Evolutionary conservation across 331 rosid species (phyloP).

Genomic region (Phaseolus coccineus): DNA sequence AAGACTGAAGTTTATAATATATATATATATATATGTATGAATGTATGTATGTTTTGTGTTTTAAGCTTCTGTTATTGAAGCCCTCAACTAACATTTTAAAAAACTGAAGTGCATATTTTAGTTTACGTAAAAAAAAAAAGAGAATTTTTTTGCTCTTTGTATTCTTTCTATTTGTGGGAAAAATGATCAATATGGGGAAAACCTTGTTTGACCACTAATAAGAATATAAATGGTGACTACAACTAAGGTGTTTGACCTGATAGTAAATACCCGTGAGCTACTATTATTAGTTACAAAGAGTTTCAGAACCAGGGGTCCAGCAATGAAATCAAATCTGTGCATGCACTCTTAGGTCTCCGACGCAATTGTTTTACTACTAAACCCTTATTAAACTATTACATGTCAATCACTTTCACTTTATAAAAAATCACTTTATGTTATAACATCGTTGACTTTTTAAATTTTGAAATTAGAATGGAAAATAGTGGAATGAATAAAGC

Average conservation of each 20-base stretch:
- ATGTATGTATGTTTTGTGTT: too few species aligned
- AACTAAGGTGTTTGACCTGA: constrained; percentile 1
- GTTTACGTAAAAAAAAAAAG: too few species aligned
- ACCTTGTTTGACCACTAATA: not conserved
- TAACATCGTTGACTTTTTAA: not conserved
- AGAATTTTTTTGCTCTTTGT: not conserved
- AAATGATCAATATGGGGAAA: not conserved
- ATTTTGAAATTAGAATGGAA: not conserved
- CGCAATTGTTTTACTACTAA: not conserved
- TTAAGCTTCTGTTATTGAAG: not conserved
- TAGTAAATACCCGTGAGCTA: not conserved
- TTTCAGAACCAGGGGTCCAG: not conserved
- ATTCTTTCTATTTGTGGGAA: not conserved
- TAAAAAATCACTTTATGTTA: not conserved
- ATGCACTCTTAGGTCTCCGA: not conserved
- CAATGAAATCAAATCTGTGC: constrained; percentile 23
- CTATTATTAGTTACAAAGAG: not conserved
- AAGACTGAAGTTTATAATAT: not conserved
- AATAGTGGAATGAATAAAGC: not conserved
- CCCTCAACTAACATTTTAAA: not conserved
- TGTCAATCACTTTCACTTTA: constrained; percentile 2
- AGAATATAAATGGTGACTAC: not conserved
- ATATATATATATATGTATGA: not conserved
- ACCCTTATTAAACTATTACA: not conserved
- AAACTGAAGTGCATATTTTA: not conserved